phyloP scores from a whole-genome alignment of 768 basidiomycete genomes.

The Phaeotremella skinneri region DNA sequence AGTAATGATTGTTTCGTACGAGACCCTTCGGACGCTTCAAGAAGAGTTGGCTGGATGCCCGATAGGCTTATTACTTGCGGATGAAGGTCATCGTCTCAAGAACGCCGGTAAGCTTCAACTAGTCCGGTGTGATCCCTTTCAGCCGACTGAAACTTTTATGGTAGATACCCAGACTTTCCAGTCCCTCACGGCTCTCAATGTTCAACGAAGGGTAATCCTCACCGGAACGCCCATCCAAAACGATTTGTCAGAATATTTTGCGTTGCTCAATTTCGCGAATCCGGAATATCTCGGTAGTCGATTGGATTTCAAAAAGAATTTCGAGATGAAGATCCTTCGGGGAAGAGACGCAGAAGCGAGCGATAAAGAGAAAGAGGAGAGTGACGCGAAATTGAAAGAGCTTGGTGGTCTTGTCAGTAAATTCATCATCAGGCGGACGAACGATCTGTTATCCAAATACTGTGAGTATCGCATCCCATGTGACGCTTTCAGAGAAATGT shows the following conservation, averaged over 20 bases:
- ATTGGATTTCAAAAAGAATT: constrained; percentile 91
- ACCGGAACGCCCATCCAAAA: constrained; percentile 94
- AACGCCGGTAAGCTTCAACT: constrained; percentile 70
- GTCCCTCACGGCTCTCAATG: constrained; percentile 75
- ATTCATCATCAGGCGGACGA: constrained; percentile 92
- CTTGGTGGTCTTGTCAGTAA: constrained; percentile 80
- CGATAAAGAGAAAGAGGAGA: constrained; percentile 69
- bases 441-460: constrained; percentile 92
- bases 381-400: constrained; percentile 88
- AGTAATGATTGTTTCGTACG: constrained; percentile 99
- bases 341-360: constrained; percentile 86
- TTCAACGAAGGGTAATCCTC: constrained; percentile 85
- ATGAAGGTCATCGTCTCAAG: constrained; percentile 95
- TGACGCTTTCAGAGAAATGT: not conserved
- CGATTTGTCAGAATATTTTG: constrained; percentile 91
- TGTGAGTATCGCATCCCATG: constrained; percentile 58
- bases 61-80: constrained; percentile 89
- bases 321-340: constrained; percentile 83
- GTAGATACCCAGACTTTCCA: constrained; percentile 83
- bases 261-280: constrained; percentile 87
- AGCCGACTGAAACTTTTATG: constrained; percentile 1
- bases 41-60: constrained; percentile 72
- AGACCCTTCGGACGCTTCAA: constrained; percentile 80
- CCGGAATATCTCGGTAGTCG: constrained; percentile 84
- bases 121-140: not conserved